phyloP scores from a whole-genome alignment of 2,329 filamentous ascomycete genomes.

The Proliferodiscus dingleyae region DNA sequence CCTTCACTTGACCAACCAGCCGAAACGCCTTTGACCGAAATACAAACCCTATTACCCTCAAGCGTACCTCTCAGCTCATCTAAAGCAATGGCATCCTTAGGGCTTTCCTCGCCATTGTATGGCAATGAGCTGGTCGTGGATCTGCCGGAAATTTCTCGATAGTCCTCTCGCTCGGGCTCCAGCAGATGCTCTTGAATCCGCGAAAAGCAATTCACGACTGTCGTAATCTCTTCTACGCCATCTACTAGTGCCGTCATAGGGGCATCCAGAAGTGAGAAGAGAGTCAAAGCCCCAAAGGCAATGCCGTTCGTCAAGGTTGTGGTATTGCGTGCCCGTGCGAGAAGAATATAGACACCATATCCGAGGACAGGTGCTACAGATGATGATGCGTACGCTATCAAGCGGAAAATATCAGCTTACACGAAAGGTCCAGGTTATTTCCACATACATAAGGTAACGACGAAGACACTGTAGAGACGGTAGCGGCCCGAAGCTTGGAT shows the following conservation, averaged over 20 bases:
- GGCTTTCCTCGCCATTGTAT: not conserved
- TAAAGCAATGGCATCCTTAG: not conserved
- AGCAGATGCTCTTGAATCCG: conserved; percentile 23
- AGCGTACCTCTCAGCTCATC: conserved; percentile 39
- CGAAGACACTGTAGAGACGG: not conserved
- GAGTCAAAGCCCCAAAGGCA: conserved; percentile 25
- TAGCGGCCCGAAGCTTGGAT: conserved; percentile 1
- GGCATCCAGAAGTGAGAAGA: conserved; percentile 19
- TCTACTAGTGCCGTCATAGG: conserved; percentile 16
- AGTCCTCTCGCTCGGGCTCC: conserved; percentile 14
- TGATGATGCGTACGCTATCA: conserved; percentile 2
- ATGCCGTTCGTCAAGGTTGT: not conserved
- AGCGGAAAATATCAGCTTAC: not conserved
- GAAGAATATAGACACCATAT: conserved; percentile 3
- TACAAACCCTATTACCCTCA: not conserved
- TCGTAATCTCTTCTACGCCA: conserved; percentile 18
- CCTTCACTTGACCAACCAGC: conserved; percentile 64
- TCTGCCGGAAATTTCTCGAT: conserved; percentile 44
- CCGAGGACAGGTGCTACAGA: conserved; percentile 3
- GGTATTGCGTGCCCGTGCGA: conserved; percentile 7
- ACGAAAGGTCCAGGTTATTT: not conserved
- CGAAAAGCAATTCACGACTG: conserved; percentile 14
- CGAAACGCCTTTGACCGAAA: conserved; percentile 57
- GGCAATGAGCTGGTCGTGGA: not conserved
- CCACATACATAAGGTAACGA: not conserved